A percentile compares a stretch with the other conserved stretches of the same genome.
These are phyloP conservation scores for Xanthoconium purpureum DNA, from an alignment of 768 basidiomycete species.

Conservation along the genomic window DNA sequence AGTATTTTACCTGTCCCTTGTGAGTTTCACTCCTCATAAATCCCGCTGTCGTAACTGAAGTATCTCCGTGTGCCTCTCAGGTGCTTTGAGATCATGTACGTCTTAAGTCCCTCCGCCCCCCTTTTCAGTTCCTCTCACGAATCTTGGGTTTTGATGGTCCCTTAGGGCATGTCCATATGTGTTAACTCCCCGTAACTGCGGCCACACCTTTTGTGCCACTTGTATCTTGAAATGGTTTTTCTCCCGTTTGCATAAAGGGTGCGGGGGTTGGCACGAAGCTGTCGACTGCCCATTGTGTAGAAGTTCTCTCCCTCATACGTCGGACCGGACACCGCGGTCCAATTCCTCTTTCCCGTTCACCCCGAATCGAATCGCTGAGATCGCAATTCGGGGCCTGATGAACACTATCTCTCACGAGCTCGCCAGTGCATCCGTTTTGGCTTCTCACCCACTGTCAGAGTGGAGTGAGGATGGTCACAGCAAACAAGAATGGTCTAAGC, in stretches of 20 bases:
- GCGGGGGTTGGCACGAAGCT: slow-evolving; percentile 65
- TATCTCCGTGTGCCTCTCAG: slow-evolving; percentile 32
- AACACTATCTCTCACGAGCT: slow-evolving; percentile 45
- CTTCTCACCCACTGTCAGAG: slow-evolving; percentile 36
- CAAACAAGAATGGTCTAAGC: slow-evolving; percentile 56
- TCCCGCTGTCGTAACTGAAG: slow-evolving; percentile 10
- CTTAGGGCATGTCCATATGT: slow-evolving; percentile 52
- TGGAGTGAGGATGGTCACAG: slow-evolving; percentile 54
- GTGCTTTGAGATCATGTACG: slow-evolving; percentile 60
- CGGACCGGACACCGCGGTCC: slow-evolving; percentile 50
- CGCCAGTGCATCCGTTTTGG: slow-evolving; percentile 29
- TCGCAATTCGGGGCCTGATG: slow-evolving; percentile 50
- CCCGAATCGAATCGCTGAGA: slow-evolving; percentile 57
- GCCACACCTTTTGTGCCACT: slow-evolving; percentile 66
- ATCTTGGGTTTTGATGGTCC: not conserved
- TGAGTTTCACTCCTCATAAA: slow-evolving; percentile 33
- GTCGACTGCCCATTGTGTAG: slow-evolving; percentile 71
- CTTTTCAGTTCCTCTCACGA: slow-evolving; percentile 2
- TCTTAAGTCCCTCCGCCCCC: not conserved
- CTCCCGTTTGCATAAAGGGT: slow-evolving; percentile 58
- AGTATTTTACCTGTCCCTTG: slow-evolving; percentile 64
- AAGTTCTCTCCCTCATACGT: slow-evolving; percentile 47
- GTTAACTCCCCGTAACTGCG: slow-evolving; percentile 53
- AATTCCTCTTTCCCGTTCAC: slow-evolving; percentile 57
- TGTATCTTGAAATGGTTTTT: slow-evolving; percentile 71